Evolutionary conservation across 768 basidiomycete genomes (phyloP).

Genomic region (Suillus lakei): DNA sequence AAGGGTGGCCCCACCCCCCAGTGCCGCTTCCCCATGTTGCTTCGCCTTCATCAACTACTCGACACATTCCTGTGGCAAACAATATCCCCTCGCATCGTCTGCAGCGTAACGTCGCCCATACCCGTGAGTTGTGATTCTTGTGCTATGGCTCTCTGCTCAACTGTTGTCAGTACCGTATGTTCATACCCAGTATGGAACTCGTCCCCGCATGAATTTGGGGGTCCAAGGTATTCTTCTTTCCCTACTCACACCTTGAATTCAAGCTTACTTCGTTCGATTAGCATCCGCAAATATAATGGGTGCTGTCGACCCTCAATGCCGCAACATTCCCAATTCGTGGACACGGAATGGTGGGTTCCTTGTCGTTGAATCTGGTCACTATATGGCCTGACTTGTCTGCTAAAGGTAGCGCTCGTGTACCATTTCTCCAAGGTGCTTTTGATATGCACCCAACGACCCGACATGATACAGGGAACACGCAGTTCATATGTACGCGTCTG

Average conservation of each 20-base stretch:
- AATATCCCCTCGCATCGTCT: neutral
- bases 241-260: neutral
- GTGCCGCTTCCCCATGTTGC: neutral
- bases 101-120: neutral
- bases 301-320: neutral
- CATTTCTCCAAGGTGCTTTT: neutral
- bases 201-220: neutral
- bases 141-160: neutral
- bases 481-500: neutral
- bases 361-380: neutral
- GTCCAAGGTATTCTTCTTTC: neutral
- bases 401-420: neutral
- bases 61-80: neutral
- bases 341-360: neutral
- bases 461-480: neutral
- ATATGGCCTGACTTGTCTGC: no score
- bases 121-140: neutral
- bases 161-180: neutral
- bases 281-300: neutral
- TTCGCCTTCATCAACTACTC: neutral
- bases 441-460: neutral
- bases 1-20: slow-evolving; percentile 4
- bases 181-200: neutral
- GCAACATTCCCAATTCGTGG: neutral
- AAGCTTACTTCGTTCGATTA: neutral